These are phyloP conservation scores for Hygrocybe punicea DNA, from an alignment of 768 basidiomycete genomes.

Conservation along the genomic window DNA sequence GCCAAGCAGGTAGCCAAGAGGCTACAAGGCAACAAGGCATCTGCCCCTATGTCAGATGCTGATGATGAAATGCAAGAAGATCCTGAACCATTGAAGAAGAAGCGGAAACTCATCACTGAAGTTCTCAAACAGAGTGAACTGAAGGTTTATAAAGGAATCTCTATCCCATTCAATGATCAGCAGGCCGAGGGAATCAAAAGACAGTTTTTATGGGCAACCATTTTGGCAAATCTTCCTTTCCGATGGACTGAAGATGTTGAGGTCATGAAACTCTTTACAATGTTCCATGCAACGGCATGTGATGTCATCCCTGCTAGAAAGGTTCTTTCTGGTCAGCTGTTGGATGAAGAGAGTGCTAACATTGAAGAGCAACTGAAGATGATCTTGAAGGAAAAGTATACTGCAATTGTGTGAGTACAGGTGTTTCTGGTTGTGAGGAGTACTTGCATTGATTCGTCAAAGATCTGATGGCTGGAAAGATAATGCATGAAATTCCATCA, in stretches of 20 bases:
- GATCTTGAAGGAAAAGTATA: slow-evolving; percentile 5
- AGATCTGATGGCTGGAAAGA: slow-evolving; percentile 30
- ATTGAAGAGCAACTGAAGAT: slow-evolving; percentile 14
- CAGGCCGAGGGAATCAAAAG: slow-evolving; percentile 15
- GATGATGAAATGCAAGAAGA: slow-evolving; percentile 4
- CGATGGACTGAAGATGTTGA: slow-evolving; percentile 28
- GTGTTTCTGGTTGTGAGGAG: background rate
- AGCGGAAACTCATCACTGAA: slow-evolving; percentile 20
- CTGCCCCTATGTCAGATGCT: background rate
- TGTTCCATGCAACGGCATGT: slow-evolving; percentile 24
- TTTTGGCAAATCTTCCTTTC: slow-evolving; percentile 30
- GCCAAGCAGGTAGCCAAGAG: slow-evolving; percentile 13
- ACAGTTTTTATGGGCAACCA: slow-evolving; percentile 26
- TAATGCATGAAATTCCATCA: slow-evolving; percentile 20
- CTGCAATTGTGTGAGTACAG: background rate
- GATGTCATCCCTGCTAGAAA: slow-evolving; percentile 19
- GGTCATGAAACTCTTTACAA: slow-evolving; percentile 25
- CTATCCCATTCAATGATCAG: slow-evolving; percentile 23
- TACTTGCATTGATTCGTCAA: slow-evolving; percentile 12
- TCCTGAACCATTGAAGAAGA: slow-evolving; percentile 11
- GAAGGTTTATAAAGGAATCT: slow-evolving; percentile 22
- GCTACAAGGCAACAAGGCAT: slow-evolving; percentile 11
- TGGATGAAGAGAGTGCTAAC: slow-evolving; percentile 11
- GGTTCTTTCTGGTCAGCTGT: slow-evolving; percentile 21
- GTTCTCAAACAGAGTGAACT: slow-evolving; percentile 21